Conservation (phyloP, 1,139 yeast species). For the Sugiyamaella paludigena region DNA sequence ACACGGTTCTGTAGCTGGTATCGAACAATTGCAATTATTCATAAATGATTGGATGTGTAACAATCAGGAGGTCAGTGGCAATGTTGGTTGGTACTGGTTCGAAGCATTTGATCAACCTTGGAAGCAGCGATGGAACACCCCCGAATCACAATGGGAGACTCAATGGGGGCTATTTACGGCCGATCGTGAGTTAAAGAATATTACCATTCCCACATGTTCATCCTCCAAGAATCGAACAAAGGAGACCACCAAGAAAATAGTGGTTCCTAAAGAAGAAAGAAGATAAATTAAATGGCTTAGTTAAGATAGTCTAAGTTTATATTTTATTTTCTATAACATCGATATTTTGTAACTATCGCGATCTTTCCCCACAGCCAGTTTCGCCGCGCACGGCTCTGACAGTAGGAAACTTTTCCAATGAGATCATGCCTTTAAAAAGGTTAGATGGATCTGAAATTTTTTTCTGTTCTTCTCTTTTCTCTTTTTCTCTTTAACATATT, state of each 20-base stretch:
- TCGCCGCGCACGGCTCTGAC: background rate
- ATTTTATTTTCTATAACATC: no score
- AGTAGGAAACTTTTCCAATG: no score
- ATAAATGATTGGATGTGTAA: slow-evolving; percentile 54
- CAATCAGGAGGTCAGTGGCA: slow-evolving; percentile 17
- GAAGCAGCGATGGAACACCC: slow-evolving; percentile 54
- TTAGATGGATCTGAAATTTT: no score
- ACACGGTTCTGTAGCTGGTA: slow-evolving; percentile 48
- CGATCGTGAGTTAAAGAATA: slow-evolving; percentile 46
- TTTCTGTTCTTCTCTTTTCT: slow-evolving; percentile 14
- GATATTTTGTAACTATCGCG: background rate
- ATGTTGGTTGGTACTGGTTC: slow-evolving; percentile 58
- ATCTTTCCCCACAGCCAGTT: background rate
- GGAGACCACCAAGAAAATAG: no score
- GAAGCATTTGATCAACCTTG: slow-evolving; percentile 77
- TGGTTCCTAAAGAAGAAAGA: background rate
- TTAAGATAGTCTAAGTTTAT: no score
- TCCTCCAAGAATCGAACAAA: no score
- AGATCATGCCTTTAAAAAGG: no score
- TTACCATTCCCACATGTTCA: slow-evolving; percentile 32
- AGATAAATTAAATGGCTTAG: slow-evolving; percentile 1
- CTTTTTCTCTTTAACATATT: slow-evolving; percentile 19
- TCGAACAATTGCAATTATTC: slow-evolving; percentile 47
- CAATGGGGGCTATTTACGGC: slow-evolving; percentile 65
- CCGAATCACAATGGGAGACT: slow-evolving; percentile 58